phyloP scores from a whole-genome alignment of 371 early-diverging fungal species.

The Rhizopus delemar region DNA sequence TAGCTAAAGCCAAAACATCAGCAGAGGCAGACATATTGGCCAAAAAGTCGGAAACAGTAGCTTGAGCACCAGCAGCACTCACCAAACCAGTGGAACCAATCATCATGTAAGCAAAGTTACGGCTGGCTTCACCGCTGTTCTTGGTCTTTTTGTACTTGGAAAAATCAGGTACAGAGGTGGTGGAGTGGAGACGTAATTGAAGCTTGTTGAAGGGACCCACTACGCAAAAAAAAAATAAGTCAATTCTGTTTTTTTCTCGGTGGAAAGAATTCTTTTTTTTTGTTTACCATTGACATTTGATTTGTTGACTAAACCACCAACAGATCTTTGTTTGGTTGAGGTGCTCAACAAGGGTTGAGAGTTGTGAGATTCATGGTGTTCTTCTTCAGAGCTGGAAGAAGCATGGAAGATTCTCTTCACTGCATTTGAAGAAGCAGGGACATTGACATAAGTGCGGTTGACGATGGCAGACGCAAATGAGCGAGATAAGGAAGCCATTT shows the following conservation, averaged over 20 bases:
- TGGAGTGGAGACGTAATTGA: conserved; percentile 61
- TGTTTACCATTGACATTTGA: conserved; percentile 37
- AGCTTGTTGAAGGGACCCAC: conserved; percentile 38
- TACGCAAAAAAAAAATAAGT: conserved; percentile 14
- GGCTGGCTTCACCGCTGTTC: conserved; percentile 68
- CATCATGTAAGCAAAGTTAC: conserved; percentile 91
- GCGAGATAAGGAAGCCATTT: conserved; percentile 50
- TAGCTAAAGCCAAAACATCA: conserved; percentile 96
- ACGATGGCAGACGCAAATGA: conserved; percentile 42
- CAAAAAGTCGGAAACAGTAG: conserved; percentile 88
- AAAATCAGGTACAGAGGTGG: conserved; percentile 68
- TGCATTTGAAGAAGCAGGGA: conserved; percentile 42
- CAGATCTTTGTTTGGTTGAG: conserved; percentile 39
- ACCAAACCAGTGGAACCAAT: conserved; percentile 89
- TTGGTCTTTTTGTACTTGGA: conserved; percentile 64
- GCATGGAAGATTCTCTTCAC: conserved; percentile 34
- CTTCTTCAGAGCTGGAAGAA: conserved; percentile 42
- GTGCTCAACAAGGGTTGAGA: conserved; percentile 35
- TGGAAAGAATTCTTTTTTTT: neutral
- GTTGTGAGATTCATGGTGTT: conserved; percentile 31
- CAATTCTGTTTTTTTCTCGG: neutral
- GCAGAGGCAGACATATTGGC: conserved; percentile 93
- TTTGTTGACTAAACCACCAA: conserved; percentile 37
- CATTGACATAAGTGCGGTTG: conserved; percentile 45
- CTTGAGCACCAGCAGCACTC: conserved; percentile 87